Percentiles rank a stretch among this genome's conserved stretches.
phyloP scores from a whole-genome alignment of 1,284 basidiomycete genomes.

The Lignosus rhinocerotis region DNA sequence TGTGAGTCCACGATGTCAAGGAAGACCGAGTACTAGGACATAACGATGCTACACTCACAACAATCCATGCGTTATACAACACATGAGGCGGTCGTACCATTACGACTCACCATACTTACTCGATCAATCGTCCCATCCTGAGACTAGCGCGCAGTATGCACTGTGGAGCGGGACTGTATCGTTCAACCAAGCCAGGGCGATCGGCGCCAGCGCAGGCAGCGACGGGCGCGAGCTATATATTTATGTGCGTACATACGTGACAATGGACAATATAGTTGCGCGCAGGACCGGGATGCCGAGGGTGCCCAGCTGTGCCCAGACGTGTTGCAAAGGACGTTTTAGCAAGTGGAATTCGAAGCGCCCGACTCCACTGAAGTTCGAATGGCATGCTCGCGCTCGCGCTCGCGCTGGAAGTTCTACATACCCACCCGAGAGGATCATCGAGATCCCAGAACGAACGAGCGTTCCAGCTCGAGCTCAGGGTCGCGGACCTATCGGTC shows the following conservation, averaged over 20 bases:
- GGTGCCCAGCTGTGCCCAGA: neutral
- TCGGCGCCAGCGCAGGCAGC: neutral
- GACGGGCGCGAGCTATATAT: slow-evolving; percentile 8
- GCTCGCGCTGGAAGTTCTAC: neutral
- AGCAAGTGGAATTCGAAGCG: neutral
- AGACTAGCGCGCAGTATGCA: no score
- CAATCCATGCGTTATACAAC: neutral
- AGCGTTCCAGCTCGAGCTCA: neutral
- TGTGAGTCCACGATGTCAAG: no score
- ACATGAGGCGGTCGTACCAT: neutral
- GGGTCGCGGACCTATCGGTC: neutral
- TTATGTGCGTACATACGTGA: slow-evolving; percentile 5
- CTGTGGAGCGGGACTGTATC: neutral
- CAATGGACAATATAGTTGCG: neutral
- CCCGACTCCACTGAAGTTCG: neutral
- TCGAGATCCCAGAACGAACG: neutral
- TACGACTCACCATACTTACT: neutral
- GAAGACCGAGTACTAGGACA: no score
- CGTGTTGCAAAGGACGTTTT: neutral
- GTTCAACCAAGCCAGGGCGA: neutral
- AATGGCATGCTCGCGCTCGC: no score
- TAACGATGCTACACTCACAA: no score
- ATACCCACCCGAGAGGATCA: neutral
- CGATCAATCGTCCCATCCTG: neutral
- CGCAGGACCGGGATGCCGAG: slow-evolving; percentile 11